A percentile compares a stretch with the other conserved stretches of the same genome.
These are phyloP conservation scores for Lepidium sativum DNA, from an alignment of 345 rosid genomes.

Conservation along the genomic window DNA sequence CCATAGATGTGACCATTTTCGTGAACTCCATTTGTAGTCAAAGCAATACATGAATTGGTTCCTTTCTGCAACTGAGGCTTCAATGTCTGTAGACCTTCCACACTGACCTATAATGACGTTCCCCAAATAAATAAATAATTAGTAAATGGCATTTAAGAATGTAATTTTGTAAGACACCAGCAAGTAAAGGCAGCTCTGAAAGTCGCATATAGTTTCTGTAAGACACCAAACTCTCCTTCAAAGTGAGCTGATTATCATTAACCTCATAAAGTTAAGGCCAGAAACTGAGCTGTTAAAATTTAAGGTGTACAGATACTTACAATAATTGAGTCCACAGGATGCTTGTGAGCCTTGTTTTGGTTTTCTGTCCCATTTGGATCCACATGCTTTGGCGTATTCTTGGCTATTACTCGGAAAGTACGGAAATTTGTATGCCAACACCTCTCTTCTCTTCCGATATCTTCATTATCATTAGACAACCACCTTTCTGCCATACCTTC, in stretches of 20 bases:
- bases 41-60: slow-evolving; percentile 15
- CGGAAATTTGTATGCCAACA: slow-evolving; percentile 85
- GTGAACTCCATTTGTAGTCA: slow-evolving; percentile 47
- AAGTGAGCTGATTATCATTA: not conserved
- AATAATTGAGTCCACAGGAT: slow-evolving; percentile 66
- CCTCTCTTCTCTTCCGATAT: slow-evolving; percentile 60
- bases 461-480: slow-evolving; percentile 38
- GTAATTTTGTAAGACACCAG: not conserved
- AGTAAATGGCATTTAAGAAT: slow-evolving; percentile 5
- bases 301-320: slow-evolving; percentile 36
- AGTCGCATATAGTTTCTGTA: not conserved
- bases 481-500: slow-evolving; percentile 59
- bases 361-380: slow-evolving; percentile 36
- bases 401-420: slow-evolving; percentile 51
- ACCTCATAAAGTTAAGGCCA: slow-evolving; percentile 1
- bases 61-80: slow-evolving; percentile 57
- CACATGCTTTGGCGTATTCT: slow-evolving; percentile 35
- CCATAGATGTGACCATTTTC: slow-evolving; percentile 42
- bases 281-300: not conserved
- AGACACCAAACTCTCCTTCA: not conserved
- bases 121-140: not conserved
- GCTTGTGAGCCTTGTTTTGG: slow-evolving; percentile 26
- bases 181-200: not conserved
- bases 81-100: slow-evolving; percentile 73
- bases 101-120: slow-evolving; percentile 50